phyloP scores from a whole-genome alignment of 495 filamentous ascomycete species.

The Aspergillus sparsus region DNA sequence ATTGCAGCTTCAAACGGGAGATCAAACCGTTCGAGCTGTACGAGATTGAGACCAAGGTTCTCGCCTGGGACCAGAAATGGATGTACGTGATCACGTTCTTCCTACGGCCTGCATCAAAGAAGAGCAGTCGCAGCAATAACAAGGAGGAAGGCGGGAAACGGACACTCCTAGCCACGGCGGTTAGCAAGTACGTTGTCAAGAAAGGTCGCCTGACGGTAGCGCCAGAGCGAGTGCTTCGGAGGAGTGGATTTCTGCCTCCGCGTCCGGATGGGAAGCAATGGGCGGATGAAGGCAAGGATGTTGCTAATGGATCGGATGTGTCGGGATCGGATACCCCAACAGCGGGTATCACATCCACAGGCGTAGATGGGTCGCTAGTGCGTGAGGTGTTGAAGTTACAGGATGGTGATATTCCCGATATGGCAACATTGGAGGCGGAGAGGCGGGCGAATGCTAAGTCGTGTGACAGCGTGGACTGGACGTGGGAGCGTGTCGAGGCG shows the following conservation, averaged over 20 bases:
- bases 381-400: slow-evolving; percentile 40
- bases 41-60: slow-evolving; percentile 66
- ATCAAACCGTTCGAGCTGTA: slow-evolving; percentile 65
- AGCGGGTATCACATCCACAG: slow-evolving; percentile 34
- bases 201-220: slow-evolving; percentile 81
- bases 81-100: slow-evolving; percentile 74
- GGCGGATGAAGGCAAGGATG: too few relatives aligned
- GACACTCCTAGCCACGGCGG: slow-evolving; percentile 68
- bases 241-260: slow-evolving; percentile 62
- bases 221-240: slow-evolving; percentile 72
- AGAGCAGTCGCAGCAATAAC: background rate
- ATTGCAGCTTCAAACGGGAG: slow-evolving; percentile 66
- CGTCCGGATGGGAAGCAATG: slow-evolving; percentile 23
- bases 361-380: slow-evolving; percentile 40
- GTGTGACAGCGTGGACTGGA: slow-evolving; percentile 49
- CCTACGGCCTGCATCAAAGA: slow-evolving; percentile 51
- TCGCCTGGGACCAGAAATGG: slow-evolving; percentile 85
- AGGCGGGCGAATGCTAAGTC: slow-evolving; percentile 37
- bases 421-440: slow-evolving; percentile 33
- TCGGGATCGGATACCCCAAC: slow-evolving; percentile 39
- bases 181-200: slow-evolving; percentile 91
- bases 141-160: slow-evolving; percentile 41
- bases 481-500: slow-evolving; percentile 57
- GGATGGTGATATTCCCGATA: slow-evolving; percentile 32
- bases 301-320: slow-evolving; percentile 15